A percentile compares a stretch with the other conserved stretches of the same genome.
These are phyloP conservation scores for Aspergillus sclerotialis DNA, from an alignment of 2,329 filamentous ascomycete genomes.

Conservation along the genomic window DNA sequence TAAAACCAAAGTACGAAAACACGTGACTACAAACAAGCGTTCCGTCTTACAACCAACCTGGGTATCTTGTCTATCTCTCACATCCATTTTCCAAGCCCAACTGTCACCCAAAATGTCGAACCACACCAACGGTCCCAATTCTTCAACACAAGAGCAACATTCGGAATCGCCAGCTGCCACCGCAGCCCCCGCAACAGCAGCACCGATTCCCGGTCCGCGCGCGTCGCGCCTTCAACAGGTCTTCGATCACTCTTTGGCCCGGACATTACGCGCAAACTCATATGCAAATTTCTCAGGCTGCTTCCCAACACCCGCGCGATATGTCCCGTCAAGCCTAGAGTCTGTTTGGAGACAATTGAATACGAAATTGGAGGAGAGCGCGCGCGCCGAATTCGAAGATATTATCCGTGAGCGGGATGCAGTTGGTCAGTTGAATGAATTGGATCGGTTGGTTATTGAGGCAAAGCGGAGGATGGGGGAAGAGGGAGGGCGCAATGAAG, in stretches of 20 bases:
- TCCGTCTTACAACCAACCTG: too few species aligned
- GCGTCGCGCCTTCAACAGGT: conserved; percentile 54
- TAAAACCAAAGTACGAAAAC: too few species aligned
- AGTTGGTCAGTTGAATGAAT: conserved; percentile 51
- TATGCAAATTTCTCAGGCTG: conserved; percentile 52
- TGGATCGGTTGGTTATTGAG: conserved; percentile 54
- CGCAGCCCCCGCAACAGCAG: too few species aligned
- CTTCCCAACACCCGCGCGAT: conserved; percentile 19
- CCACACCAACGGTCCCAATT: too few species aligned
- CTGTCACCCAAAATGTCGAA: too few species aligned
- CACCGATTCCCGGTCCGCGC: conserved; percentile 56
- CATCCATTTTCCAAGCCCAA: too few species aligned
- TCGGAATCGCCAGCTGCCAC: too few species aligned
- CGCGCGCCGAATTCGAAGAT: conserved; percentile 54
- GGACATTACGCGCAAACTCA: conserved; percentile 55
- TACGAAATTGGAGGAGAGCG: conserved; percentile 50
- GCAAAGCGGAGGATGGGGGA: conserved; percentile 48
- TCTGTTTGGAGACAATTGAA: conserved; percentile 53
- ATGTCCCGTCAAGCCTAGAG: conserved; percentile 51
- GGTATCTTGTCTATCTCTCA: too few species aligned
- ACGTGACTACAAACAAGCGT: too few species aligned
- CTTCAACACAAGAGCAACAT: too few species aligned
- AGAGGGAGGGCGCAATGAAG: conserved; percentile 3
- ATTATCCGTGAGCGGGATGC: conserved; percentile 52
- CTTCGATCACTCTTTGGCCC: conserved; percentile 52